Conservation (phyloP, 192 early-diverging fungal species). For the Podila epigama region DNA sequence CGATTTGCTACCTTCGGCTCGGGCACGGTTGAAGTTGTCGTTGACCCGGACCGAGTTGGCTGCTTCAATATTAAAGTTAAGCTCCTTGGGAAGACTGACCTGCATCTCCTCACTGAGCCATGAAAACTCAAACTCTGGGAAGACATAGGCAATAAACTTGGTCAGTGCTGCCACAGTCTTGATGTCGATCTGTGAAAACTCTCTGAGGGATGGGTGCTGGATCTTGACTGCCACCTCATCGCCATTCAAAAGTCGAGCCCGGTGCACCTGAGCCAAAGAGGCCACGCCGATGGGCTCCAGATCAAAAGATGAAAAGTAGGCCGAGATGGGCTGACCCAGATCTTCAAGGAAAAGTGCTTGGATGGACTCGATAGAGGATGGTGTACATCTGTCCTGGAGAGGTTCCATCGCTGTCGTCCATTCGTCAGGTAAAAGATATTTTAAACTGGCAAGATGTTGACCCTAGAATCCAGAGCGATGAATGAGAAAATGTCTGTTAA, state of each 20-base stretch:
- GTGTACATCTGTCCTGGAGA: constrained; percentile 85
- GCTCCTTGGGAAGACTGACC: constrained; percentile 82
- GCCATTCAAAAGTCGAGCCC: constrained; percentile 72
- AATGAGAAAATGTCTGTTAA: not conserved
- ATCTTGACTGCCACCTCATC: constrained; percentile 92
- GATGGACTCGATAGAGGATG: constrained; percentile 76
- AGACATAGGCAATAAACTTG: constrained; percentile 69
- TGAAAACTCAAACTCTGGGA: constrained; percentile 91
- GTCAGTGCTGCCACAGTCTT: constrained; percentile 72
- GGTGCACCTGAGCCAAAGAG: constrained; percentile 93
- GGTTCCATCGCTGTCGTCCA: constrained; percentile 87
- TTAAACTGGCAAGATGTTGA: constrained; percentile 48
- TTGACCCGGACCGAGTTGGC: constrained; percentile 74
- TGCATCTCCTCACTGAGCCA: constrained; percentile 92
- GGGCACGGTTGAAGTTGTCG: constrained; percentile 62
- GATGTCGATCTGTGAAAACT: constrained; percentile 83
- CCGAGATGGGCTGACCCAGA: constrained; percentile 65
- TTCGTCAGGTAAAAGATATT: constrained; percentile 86
- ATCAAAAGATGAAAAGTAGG: constrained; percentile 83
- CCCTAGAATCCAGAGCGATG: constrained; percentile 9
- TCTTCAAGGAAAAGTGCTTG: constrained; percentile 73
- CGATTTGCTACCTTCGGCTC: constrained; percentile 48
- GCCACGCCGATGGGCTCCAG: constrained; percentile 89
- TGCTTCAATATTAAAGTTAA: constrained; percentile 87
- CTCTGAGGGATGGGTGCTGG: constrained; percentile 85